A percentile compares a stretch with the other conserved stretches of the same genome.
These are phyloP conservation scores for Mycena amicta DNA, from an alignment of 768 basidiomycete species.

Conservation along the genomic window DNA sequence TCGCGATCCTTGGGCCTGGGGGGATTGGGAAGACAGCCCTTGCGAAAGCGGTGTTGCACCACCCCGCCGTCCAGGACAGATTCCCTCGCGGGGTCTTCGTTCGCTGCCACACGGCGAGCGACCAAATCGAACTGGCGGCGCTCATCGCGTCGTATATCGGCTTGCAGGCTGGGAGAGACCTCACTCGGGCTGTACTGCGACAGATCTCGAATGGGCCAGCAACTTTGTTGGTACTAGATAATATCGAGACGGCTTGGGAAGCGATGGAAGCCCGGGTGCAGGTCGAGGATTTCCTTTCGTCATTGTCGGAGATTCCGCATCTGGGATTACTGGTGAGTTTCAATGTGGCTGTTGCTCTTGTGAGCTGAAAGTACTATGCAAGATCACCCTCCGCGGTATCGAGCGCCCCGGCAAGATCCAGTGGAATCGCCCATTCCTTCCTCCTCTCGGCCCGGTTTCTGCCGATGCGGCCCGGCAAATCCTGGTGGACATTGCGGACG, in stretches of 20 bases:
- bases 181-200: not conserved
- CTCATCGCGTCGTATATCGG: not conserved
- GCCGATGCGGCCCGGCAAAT: not conserved
- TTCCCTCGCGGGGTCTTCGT: not conserved
- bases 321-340: not conserved
- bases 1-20: not conserved
- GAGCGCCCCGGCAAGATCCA: not conserved
- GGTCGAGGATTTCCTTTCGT: not conserved
- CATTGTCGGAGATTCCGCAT: not conserved
- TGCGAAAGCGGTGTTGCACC: not conserved
- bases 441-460: not conserved
- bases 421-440: not conserved
- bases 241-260: not conserved
- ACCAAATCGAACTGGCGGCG: not conserved
- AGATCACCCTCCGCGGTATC: not conserved
- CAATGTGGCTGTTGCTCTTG: not conserved
- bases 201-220: not conserved
- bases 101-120: not conserved
- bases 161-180: not conserved
- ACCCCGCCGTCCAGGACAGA: not conserved
- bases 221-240: not conserved
- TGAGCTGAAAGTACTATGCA: not conserved
- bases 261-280: not conserved
- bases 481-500: not conserved
- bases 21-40: not conserved